A percentile compares a stretch with the other conserved stretches of the same genome.
Evolutionary conservation across 2,329 filamentous ascomycete genomes (phyloP).

Genomic region (Fusarium begoniae): DNA sequence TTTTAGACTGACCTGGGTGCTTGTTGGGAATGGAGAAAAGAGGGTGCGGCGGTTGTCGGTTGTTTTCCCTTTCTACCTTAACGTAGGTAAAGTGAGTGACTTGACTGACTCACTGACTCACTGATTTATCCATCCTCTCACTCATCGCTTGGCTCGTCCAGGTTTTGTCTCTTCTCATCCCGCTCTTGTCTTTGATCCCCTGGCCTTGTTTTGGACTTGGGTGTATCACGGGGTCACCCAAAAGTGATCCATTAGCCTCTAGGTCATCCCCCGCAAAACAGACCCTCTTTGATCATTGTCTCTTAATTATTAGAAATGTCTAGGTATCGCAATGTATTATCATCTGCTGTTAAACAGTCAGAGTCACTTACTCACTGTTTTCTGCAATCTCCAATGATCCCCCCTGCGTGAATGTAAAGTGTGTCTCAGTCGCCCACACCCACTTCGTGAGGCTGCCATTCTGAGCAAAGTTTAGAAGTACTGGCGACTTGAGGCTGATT

Average conservation of each 20-base stretch:
- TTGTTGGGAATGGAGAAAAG: background rate
- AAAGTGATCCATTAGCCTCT: constrained; percentile 21
- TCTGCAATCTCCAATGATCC: background rate
- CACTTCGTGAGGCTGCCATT: constrained; percentile 23
- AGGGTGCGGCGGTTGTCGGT: constrained; percentile 21
- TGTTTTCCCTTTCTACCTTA: constrained; percentile 4
- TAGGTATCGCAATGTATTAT: background rate
- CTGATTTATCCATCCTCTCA: background rate
- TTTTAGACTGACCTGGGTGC: background rate
- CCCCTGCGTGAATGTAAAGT: constrained; percentile 22
- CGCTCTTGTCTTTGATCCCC: constrained; percentile 5
- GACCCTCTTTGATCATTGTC: constrained; percentile 1
- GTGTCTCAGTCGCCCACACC: constrained; percentile 32
- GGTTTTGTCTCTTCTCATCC: constrained; percentile 3
- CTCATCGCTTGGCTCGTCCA: background rate
- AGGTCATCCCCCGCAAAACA: constrained; percentile 16
- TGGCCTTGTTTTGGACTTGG: background rate
- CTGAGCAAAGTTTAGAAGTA: constrained; percentile 3
- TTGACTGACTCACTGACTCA: constrained; percentile 14
- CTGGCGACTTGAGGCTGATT: constrained; percentile 18
- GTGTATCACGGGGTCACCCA: constrained; percentile 34
- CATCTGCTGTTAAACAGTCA: background rate
- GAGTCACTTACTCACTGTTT: background rate
- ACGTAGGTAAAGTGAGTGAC: background rate
- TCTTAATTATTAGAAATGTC: background rate